A percentile compares a stretch with the other conserved stretches of the same genome.
Evolutionary conservation across 495 filamentous ascomycete genomes (phyloP).

Genomic region (Podospora appendiculata): DNA sequence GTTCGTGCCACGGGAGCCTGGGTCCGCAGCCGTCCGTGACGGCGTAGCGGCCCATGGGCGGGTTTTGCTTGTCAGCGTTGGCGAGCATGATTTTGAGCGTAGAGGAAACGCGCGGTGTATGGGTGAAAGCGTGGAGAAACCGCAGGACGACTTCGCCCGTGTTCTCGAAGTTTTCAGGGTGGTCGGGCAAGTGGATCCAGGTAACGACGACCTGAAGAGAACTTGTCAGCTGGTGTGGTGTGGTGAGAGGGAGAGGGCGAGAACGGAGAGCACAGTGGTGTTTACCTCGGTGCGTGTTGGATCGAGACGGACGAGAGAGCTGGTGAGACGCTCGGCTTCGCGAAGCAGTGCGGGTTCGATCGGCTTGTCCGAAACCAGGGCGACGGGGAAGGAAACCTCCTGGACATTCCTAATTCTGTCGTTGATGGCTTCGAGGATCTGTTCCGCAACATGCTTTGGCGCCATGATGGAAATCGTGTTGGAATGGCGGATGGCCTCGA

Average conservation of each 20-base stretch:
- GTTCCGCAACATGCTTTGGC: conserved; percentile 20
- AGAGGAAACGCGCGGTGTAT: conserved; percentile 13
- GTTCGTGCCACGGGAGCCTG: conserved; percentile 38
- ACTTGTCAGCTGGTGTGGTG: background rate
- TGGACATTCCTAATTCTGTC: conserved; percentile 16
- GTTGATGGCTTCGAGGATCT: conserved; percentile 32
- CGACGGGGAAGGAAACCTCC: conserved; percentile 7
- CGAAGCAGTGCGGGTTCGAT: conserved; percentile 21
- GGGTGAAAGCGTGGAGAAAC: conserved; percentile 26
- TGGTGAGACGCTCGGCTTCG: conserved; percentile 36
- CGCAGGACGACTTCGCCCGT: conserved; percentile 32
- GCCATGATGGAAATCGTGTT: conserved; percentile 27
- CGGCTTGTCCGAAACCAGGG: conserved; percentile 11
- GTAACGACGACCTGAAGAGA: conserved; percentile 19
- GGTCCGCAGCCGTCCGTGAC: conserved; percentile 11
- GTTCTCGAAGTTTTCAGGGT: conserved; percentile 18
- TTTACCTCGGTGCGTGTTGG: conserved; percentile 15
- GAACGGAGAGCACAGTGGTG: conserved; percentile 4
- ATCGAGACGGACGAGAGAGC: conserved; percentile 25
- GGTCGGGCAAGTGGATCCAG: conserved; percentile 28
- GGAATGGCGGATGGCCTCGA: conserved; percentile 19
- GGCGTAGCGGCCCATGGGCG: conserved; percentile 16
- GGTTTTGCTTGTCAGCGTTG: background rate
- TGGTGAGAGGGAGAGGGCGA: too few species aligned
- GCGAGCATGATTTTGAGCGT: conserved; percentile 4